phyloP scores from a whole-genome alignment of 2,329 filamentous ascomycete species.

The Dothistroma septosporum region DNA sequence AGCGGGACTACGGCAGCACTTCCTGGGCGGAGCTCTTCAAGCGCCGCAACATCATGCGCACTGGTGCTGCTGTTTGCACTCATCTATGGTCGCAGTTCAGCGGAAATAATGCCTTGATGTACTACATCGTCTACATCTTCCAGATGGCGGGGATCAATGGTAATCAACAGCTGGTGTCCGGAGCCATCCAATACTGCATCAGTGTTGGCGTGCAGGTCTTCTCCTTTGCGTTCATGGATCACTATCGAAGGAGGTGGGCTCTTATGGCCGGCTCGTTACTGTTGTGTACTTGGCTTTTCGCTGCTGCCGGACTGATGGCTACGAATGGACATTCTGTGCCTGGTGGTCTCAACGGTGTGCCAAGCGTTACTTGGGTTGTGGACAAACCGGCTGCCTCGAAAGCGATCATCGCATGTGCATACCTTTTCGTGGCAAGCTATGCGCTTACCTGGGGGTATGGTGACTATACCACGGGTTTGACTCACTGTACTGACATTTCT shows the following conservation, averaged over 20 bases:
- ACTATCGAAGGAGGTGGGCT: slow-evolving; percentile 11
- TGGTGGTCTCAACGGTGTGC: slow-evolving; percentile 10
- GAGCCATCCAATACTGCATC: slow-evolving; percentile 14
- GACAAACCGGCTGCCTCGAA: slow-evolving; percentile 7
- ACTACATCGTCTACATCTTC: slow-evolving; percentile 15
- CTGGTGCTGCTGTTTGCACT: slow-evolving; percentile 6
- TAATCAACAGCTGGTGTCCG: slow-evolving; percentile 8
- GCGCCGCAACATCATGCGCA: slow-evolving; percentile 11
- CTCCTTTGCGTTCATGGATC: slow-evolving; percentile 13
- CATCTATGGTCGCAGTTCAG: slow-evolving; percentile 14
- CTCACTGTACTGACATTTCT: not conserved
- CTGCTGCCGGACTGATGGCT: slow-evolving; percentile 11
- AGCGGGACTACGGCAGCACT: slow-evolving; percentile 9
- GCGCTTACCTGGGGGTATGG: slow-evolving; percentile 9
- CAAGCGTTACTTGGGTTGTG: slow-evolving; percentile 13
- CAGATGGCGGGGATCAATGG: slow-evolving; percentile 13
- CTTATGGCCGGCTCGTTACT: slow-evolving; percentile 8
- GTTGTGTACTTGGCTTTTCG: slow-evolving; percentile 9
- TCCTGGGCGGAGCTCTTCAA: slow-evolving; percentile 13
- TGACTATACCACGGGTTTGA: not conserved
- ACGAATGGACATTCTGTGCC: slow-evolving; percentile 9
- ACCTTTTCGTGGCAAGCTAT: slow-evolving; percentile 13
- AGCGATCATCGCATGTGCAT: slow-evolving; percentile 11
- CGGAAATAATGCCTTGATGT: slow-evolving; percentile 13
- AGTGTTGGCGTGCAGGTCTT: slow-evolving; percentile 15